These are phyloP conservation scores for Lithocarpus polystachyus DNA, from an alignment of 306 rosid species.

Conservation along the genomic window DNA sequence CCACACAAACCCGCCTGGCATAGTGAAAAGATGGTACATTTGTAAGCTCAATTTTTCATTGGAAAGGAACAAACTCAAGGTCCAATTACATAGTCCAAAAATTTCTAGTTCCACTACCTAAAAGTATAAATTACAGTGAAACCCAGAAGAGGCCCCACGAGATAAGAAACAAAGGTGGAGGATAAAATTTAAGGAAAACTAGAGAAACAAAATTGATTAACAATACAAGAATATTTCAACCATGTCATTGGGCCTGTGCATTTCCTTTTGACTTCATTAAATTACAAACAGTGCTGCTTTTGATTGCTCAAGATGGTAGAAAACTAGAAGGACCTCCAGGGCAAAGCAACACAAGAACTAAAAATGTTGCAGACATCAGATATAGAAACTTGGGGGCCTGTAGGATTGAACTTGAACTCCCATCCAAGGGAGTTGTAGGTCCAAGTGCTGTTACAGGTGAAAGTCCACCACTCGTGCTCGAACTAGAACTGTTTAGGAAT, in stretches of 20 bases:
- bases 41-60: neutral
- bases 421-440: conserved; percentile 46
- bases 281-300: neutral
- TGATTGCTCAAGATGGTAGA: neutral
- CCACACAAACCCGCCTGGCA: neutral
- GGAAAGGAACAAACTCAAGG: conserved; percentile 8
- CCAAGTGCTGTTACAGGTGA: conserved; percentile 43
- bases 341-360: conserved; percentile 35
- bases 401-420: conserved; percentile 37
- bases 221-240: conserved; percentile 31
- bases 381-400: conserved; percentile 38
- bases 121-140: neutral
- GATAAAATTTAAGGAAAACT: neutral
- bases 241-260: neutral
- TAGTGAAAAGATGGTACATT: neutral
- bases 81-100: neutral
- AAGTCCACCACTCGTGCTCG: conserved; percentile 38
- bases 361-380: conserved; percentile 32
- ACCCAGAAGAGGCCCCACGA: neutral
- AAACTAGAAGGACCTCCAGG: conserved; percentile 17
- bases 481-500: conserved; percentile 55
- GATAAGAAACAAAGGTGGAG: neutral
- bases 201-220: conserved; percentile 21
- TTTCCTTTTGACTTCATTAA: neutral
- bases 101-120: conserved; percentile 12